phyloP scores from a whole-genome alignment of 352 stramenopile genomes.

The Plasmopara muralis region DNA sequence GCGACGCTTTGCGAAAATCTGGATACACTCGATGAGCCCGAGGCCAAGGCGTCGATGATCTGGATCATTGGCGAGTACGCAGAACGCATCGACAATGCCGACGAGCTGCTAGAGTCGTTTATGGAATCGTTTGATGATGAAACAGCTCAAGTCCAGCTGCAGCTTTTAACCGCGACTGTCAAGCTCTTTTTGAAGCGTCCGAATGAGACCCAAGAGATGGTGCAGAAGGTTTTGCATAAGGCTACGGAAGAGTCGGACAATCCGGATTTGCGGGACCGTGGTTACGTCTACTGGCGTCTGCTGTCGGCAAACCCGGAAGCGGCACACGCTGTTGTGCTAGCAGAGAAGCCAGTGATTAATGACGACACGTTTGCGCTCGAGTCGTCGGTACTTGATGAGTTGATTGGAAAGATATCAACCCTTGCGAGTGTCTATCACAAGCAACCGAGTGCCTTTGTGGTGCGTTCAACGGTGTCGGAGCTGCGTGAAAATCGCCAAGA shows the following conservation, averaged over 20 bases:
- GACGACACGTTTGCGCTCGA: conserved; percentile 97
- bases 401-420: conserved; percentile 97
- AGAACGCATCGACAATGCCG: conserved; percentile 98
- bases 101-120: conserved; percentile 98
- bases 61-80: conserved; percentile 99
- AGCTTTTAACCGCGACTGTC: conserved; percentile 97
- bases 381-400: conserved; percentile 90
- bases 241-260: conserved; percentile 98
- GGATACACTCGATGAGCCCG: conserved; percentile 98
- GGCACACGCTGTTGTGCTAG: conserved; percentile 96
- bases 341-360: conserved; percentile 98
- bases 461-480: conserved; percentile 76
- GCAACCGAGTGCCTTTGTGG: conserved; percentile 70
- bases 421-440: conserved; percentile 99
- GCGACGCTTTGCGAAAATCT: conserved; percentile 98
- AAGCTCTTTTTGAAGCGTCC: conserved; percentile 98
- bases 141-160: conserved; percentile 93
- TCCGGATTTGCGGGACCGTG: conserved; percentile 96
- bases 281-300: conserved; percentile 99
- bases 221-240: conserved; percentile 96
- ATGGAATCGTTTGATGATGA: conserved; percentile 98
- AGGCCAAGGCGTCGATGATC: conserved; percentile 99
- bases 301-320: conserved; percentile 97
- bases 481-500: conserved; percentile 63
- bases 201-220: conserved; percentile 93